phyloP scores from a whole-genome alignment of 1,284 basidiomycete species.

The Tranzscheliella williamsii region DNA sequence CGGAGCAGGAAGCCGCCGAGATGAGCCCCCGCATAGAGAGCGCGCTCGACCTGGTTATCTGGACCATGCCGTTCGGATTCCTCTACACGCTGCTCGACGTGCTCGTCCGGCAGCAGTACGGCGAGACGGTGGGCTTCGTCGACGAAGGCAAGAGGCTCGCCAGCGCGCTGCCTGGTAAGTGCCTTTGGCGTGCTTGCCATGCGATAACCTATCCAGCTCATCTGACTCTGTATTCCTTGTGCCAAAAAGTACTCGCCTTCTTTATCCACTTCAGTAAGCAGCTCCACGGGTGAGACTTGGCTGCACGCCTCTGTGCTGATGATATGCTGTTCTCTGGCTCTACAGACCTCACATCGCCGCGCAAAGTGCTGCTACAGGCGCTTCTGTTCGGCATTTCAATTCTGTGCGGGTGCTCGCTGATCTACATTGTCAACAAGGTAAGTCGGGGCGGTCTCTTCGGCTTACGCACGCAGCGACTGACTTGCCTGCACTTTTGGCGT shows the following conservation, averaged over 20 bases:
- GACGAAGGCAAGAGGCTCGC: slow-evolving; percentile 33
- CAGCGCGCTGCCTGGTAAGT: slow-evolving; percentile 46
- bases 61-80: slow-evolving; percentile 57
- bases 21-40: slow-evolving; percentile 38
- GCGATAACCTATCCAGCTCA: neutral
- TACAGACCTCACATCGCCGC: slow-evolving; percentile 31
- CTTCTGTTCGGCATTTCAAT: slow-evolving; percentile 34
- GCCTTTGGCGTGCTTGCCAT: too few relatives aligned
- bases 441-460: neutral
- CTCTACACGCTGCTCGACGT: slow-evolving; percentile 54
- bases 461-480: neutral
- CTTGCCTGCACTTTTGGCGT: neutral
- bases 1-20: slow-evolving; percentile 28
- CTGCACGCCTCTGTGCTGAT: slow-evolving; percentile 1
- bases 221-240: neutral
- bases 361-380: slow-evolving; percentile 30
- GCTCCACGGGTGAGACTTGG: too few relatives aligned
- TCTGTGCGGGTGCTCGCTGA: slow-evolving; percentile 36
- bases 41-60: slow-evolving; percentile 49
- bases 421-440: slow-evolving; percentile 54
- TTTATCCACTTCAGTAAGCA: slow-evolving; percentile 47
- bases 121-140: slow-evolving; percentile 32
- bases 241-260: slow-evolving; percentile 26
- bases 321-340: neutral
- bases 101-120: slow-evolving; percentile 58